Evolutionary conservation across 2,329 filamentous ascomycete genomes (phyloP).

Genomic region (Sporothrix brasiliensis): DNA sequence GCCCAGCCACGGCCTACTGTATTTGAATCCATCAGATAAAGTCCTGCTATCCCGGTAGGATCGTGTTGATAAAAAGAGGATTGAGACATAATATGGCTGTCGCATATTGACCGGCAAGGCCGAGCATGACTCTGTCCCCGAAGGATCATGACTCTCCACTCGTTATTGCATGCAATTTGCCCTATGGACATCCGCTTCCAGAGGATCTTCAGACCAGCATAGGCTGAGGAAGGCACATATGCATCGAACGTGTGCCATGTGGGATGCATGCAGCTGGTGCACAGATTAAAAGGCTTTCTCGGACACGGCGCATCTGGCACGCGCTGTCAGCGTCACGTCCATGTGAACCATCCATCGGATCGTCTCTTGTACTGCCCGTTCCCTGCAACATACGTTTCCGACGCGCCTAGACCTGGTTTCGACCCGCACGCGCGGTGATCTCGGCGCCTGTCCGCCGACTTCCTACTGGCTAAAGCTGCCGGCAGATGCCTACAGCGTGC

Average conservation of each 20-base stretch:
- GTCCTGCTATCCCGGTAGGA: background rate
- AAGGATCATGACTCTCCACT: background rate
- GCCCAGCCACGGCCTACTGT: background rate
- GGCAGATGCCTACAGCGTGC: background rate
- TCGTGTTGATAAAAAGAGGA: background rate
- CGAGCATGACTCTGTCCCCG: constrained; percentile 10
- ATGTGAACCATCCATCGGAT: no score
- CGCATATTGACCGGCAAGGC: background rate
- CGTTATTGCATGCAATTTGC: background rate
- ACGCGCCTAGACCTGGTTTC: constrained; percentile 9
- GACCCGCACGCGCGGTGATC: background rate
- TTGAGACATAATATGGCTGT: background rate
- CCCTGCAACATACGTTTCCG: background rate
- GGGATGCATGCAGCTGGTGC: background rate
- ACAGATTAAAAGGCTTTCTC: background rate
- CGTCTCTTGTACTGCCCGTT: background rate
- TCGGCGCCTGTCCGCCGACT: background rate
- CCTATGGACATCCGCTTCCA: background rate
- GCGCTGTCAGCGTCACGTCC: background rate
- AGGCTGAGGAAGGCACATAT: background rate
- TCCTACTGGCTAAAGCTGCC: constrained; percentile 15
- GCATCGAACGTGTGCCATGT: background rate
- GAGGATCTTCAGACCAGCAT: background rate
- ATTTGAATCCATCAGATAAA: background rate
- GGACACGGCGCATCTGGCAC: background rate